phyloP scores from a whole-genome alignment of 352 stramenopile species.

The Lagenidium giganteum region DNA sequence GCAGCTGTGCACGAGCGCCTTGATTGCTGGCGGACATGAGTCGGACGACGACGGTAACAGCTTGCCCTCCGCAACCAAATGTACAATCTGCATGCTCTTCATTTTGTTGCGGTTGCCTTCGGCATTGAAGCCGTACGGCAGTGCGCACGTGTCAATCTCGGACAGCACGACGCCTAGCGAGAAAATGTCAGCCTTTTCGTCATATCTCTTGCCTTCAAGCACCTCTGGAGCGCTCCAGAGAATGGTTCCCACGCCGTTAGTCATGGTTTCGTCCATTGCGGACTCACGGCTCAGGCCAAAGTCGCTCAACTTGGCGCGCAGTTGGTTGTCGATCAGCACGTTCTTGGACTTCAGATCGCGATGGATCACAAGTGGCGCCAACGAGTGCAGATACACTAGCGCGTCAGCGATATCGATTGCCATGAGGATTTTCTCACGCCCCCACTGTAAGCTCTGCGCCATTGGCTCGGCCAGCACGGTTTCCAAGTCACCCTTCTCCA shows the following conservation, averaged over 20 bases:
- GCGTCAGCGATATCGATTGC: constrained; percentile 64
- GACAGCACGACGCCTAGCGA: constrained; percentile 71
- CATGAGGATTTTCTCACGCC: constrained; percentile 47
- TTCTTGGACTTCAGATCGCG: constrained; percentile 77
- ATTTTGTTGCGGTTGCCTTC: constrained; percentile 52
- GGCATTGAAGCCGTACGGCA: constrained; percentile 66
- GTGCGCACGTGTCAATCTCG: constrained; percentile 70
- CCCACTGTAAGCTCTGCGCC: constrained; percentile 43
- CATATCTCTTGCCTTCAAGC: constrained; percentile 65
- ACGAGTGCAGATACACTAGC: constrained; percentile 65
- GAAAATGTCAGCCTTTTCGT: constrained; percentile 77
- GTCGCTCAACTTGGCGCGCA: constrained; percentile 67
- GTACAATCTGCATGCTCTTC: constrained; percentile 82
- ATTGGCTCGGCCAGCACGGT: constrained; percentile 31
- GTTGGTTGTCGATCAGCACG: constrained; percentile 49
- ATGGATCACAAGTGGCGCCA: constrained; percentile 63
- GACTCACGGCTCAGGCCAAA: constrained; percentile 65
- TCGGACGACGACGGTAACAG: constrained; percentile 69
- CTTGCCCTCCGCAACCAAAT: constrained; percentile 72
- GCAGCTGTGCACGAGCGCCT: constrained; percentile 50
- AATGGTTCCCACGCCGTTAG: constrained; percentile 70
- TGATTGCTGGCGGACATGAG: constrained; percentile 45
- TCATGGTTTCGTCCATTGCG: constrained; percentile 72
- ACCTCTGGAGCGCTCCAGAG: constrained; percentile 70
- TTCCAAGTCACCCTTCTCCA: constrained; percentile 70